phyloP scores from a whole-genome alignment of 2,329 filamentous ascomycete species.

The Tolypocladium tropicale region DNA sequence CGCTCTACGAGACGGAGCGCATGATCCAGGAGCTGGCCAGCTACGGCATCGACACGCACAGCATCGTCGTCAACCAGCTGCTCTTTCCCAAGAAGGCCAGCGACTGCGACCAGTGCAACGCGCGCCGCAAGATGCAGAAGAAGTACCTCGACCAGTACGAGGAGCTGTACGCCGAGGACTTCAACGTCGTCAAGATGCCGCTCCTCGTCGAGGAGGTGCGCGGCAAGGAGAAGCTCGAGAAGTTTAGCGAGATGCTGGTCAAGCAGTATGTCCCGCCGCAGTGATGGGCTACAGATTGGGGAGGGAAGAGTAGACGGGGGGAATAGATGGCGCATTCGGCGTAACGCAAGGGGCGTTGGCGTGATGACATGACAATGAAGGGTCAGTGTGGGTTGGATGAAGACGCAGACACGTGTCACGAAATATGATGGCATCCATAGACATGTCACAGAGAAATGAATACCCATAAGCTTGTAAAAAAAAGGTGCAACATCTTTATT shows the following conservation, averaged over 20 bases:
- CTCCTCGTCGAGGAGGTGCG: constrained; percentile 90
- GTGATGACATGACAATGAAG: not conserved
- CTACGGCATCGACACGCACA: constrained; percentile 92
- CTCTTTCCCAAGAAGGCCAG: constrained; percentile 81
- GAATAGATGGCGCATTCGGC: not conserved
- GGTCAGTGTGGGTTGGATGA: not conserved
- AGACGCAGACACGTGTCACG: not conserved
- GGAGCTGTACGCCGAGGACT: constrained; percentile 89
- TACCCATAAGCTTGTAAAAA: not conserved
- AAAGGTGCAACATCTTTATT: not conserved
- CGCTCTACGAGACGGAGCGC: constrained; percentile 94
- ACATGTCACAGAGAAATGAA: constrained; percentile 1
- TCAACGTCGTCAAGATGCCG: constrained; percentile 98
- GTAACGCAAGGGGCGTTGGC: not conserved
- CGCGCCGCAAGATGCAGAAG: constrained; percentile 94
- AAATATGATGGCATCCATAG: not conserved
- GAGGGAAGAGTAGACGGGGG: too few species aligned
- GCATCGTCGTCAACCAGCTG: constrained; percentile 96
- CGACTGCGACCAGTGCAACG: constrained; percentile 89
- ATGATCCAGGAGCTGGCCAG: constrained; percentile 97
- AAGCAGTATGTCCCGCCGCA: constrained; percentile 62
- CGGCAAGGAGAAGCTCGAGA: constrained; percentile 87
- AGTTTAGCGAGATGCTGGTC: constrained; percentile 78
- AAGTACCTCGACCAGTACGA: constrained; percentile 99
- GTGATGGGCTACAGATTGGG: constrained; percentile 18